These are phyloP conservation scores for Saccharomyces kudriavzevii DNA, from an alignment of 805 yeast species.

Conservation along the genomic window DNA sequence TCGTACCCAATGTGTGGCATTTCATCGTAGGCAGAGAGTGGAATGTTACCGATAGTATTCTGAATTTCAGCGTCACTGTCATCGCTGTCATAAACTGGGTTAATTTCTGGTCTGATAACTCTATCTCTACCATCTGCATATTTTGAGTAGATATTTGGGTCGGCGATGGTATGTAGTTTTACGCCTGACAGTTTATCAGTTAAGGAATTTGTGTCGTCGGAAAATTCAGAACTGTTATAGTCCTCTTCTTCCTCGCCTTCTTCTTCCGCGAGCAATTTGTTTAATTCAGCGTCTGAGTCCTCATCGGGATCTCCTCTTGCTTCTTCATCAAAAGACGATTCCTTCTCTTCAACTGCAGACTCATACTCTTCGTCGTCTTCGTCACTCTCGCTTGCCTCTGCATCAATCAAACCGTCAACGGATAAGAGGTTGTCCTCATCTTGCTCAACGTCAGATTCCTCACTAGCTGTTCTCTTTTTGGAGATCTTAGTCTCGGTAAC, in stretches of 20 bases:
- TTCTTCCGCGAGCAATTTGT: constrained; percentile 50
- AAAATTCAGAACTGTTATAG: constrained; percentile 22
- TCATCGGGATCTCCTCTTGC: constrained; percentile 24
- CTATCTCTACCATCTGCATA: constrained; percentile 78
- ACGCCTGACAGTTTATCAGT: constrained; percentile 49
- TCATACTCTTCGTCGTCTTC: constrained; percentile 7
- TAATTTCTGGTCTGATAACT: constrained; percentile 76
- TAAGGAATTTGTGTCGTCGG: constrained; percentile 40
- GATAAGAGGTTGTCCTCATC: constrained; percentile 11
- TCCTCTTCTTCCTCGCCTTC: constrained; percentile 30
- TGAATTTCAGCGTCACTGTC: constrained; percentile 76
- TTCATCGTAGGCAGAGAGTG: constrained; percentile 88
- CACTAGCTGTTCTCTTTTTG: constrained; percentile 18
- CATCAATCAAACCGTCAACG: constrained; percentile 21
- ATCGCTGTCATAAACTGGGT: constrained; percentile 91
- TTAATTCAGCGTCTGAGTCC: constrained; percentile 58
- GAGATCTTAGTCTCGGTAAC: constrained; percentile 1
- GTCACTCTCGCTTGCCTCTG: constrained; percentile 14
- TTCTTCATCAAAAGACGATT: constrained; percentile 4
- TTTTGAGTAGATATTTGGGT: constrained; percentile 38
- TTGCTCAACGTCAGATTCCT: constrained; percentile 10
- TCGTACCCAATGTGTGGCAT: constrained; percentile 96
- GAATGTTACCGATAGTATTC: constrained; percentile 91
- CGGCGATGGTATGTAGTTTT: constrained; percentile 43
- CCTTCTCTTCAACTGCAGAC: constrained; percentile 9